phyloP scores from a whole-genome alignment of 2,329 filamentous ascomycete species.

The Cercospora berteroae region DNA sequence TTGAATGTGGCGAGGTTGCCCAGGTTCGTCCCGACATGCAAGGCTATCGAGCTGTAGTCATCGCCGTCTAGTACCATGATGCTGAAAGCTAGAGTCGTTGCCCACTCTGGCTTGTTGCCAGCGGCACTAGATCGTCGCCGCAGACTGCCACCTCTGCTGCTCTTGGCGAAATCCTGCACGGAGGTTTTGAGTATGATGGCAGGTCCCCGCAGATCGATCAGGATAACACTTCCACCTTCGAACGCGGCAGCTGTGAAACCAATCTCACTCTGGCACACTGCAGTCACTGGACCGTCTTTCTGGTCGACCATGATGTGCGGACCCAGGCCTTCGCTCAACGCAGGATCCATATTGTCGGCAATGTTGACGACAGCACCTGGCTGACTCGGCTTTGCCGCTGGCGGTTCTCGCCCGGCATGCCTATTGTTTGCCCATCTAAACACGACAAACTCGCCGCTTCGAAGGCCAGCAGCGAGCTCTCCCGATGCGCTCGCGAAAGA shows the following conservation, averaged over 20 bases:
- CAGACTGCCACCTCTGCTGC: slow-evolving; percentile 74
- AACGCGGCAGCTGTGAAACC: slow-evolving; percentile 89
- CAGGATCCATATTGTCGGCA: slow-evolving; percentile 66
- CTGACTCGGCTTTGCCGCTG: slow-evolving; percentile 49
- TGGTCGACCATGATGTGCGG: slow-evolving; percentile 80
- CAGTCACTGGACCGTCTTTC: slow-evolving; percentile 76
- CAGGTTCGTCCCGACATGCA: slow-evolving; percentile 83
- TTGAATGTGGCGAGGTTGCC: slow-evolving; percentile 89
- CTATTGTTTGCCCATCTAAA: slow-evolving; percentile 87
- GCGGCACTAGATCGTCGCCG: slow-evolving; percentile 53
- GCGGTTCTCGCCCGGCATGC: slow-evolving; percentile 63
- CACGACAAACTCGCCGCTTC: slow-evolving; percentile 78
- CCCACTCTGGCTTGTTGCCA: slow-evolving; percentile 63
- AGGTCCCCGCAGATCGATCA: slow-evolving; percentile 87
- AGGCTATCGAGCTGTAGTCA: slow-evolving; percentile 87
- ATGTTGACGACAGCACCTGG: slow-evolving; percentile 67
- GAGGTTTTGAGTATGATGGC: slow-evolving; percentile 74
- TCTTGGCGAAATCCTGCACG: slow-evolving; percentile 69
- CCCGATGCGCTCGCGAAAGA: slow-evolving; percentile 77
- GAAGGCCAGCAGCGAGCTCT: slow-evolving; percentile 79
- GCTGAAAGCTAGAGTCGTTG: slow-evolving; percentile 82
- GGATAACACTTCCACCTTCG: slow-evolving; percentile 72
- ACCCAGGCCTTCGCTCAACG: slow-evolving; percentile 74
- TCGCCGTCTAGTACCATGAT: slow-evolving; percentile 93
- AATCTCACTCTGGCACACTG: slow-evolving; percentile 81